Base-by-base conservation (phyloP, 768 basidiomycete genomes). In the Gyrodon lividus region DNA sequence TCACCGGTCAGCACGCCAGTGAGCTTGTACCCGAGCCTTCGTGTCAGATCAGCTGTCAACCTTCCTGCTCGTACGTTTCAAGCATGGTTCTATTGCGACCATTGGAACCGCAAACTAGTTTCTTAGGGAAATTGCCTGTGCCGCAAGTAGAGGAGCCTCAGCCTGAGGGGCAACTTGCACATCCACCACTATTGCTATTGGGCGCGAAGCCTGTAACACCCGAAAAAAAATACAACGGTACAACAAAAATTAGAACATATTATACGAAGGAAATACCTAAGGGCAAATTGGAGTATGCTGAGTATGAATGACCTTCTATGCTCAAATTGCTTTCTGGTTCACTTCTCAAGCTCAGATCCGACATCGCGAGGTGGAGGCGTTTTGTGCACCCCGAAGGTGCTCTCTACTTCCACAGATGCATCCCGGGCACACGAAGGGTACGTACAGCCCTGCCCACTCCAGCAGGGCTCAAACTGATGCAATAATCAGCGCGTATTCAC, bases 361-460 rank as follows among this genome's bases (percentile, higher is more conserved):
- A 16, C 16, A n/a, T 17, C 16, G 1, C 69, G 51, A 72, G 67
- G 2, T 84, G 82, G 82, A 60, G 48, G 5, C 54, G 70, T 3
- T 66, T 67, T 24, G 62, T 68, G 4, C 82, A 83, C 61, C 80
- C 81, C 0, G 81, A 84, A 63, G 82, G 82, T 5, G 73, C 72
- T 4, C 68, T 74, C 20, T 84, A 82, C 58, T 84, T 80, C 52
- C 75, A 69, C 54, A 68, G 80, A 37, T 7, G 10, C 5, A 37
- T 37, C 16, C 33, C 8, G 14, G 35, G 16, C 44, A 22, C 54
- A 38, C 53, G 63, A 9, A 71, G 74, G 65, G 81, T 79, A 38
- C 65, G 43, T 26, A n/a, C 12, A 19, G 19, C 31, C 13, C 13
- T 9, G 3, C 16, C 14, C 17, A 26, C 24, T 26, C 14, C 3